Base-by-base conservation (phyloP, 2,329 filamentous ascomycete species). In the Simplicillium sp. region DNA sequence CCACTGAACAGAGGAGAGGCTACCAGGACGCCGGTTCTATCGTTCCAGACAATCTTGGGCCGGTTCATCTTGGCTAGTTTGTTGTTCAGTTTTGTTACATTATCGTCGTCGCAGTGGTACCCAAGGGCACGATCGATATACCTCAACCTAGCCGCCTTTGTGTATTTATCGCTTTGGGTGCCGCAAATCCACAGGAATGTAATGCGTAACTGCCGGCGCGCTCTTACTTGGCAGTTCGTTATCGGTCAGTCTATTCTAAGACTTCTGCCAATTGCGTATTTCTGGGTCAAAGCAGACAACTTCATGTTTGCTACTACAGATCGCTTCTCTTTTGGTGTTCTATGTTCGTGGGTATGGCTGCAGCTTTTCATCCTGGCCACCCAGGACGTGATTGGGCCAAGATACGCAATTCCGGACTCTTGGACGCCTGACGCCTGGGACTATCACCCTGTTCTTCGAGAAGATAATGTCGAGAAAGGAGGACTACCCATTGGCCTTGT, bases 151-250 rank as follows among this genome's bases (percentile, higher is more conserved):
- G 65, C 94, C 16, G 72, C 77, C 2, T 78, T 90, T 51, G 49
- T 75, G 40, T 96, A 96, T 57, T 75, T 96, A 35, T 95, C 89
- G 15, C 82, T 96, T 56, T 97, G 90, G 90, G 57, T 81, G 1
- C 90, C 92, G 0, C 92, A 98, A 59, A 94, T 97, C 50, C 77
- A 84, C 55, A 85, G 92, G 46, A 98, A 98, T 58, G 71, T 84
- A 40, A 79, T 86, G 61, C 85, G 90, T 40, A 96, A 96, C 62
- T 95, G 88, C 60, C 86, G 89, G 33, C 86, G 85, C 52, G 89
- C 90, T 1, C 70, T 97, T n/a, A 75, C 82, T 3, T 96, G 89
- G 88, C 83, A 84, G 44, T 98, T 94, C 56, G 83, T 95, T 42
- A 56, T 88, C 16, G 89, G 88, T 3, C 86, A 95, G 59, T 92